Base-by-base conservation (phyloP, 352 stramenopile species). In the Phytopythium litorale region DNA sequence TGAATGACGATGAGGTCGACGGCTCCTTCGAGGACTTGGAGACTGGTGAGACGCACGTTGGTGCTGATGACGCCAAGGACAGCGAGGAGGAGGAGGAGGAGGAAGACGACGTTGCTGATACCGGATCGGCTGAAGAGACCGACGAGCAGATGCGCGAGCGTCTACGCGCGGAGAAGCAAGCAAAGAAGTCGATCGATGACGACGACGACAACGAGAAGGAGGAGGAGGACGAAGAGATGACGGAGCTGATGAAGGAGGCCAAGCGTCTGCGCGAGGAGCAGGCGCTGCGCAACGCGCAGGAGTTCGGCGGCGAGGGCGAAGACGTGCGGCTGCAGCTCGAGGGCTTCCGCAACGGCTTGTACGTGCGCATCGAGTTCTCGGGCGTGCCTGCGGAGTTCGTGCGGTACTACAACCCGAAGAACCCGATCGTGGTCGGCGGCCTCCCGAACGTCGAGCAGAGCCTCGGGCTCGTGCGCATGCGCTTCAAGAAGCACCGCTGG, bases 401-500 rank as follows among this genome's bases (percentile, higher is more conserved):
- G n/a, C 81, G 88, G 28, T 96, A 89, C 68, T 99, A 98, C 67
- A 79, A 98, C 60, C 84, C 97, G 0, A 87, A 88, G 49, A 90
- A 84, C 56, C 87, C 87, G 7, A 92, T 96, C 52, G 71, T 96
- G 40, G 79, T 99, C 15, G 97, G 97, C 49, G 97, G 98, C 2
- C 73, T 99, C 8, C 96, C 97, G 11, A 96, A 95, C 33, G 91
- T 98, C 52, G 98, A 99, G 72, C 92, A 97, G 32, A 92, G 85
- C 19, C 67, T 98, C n/a, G 96, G 93, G 8, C 87, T 99, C 35
- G 86, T 98, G 37, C 92, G 96, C 19, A 97, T 98, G 75, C 87
- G 98, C 16, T 98, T 99, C 70, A 99, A 99, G 83, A 98, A 98
- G 73, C 98, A 99, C 75, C 88, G 98, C 57, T 99, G 98, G 98